Conservation (phyloP, 2,329 filamentous ascomycete genomes). For the Exophiala xenobiotica region DNA sequence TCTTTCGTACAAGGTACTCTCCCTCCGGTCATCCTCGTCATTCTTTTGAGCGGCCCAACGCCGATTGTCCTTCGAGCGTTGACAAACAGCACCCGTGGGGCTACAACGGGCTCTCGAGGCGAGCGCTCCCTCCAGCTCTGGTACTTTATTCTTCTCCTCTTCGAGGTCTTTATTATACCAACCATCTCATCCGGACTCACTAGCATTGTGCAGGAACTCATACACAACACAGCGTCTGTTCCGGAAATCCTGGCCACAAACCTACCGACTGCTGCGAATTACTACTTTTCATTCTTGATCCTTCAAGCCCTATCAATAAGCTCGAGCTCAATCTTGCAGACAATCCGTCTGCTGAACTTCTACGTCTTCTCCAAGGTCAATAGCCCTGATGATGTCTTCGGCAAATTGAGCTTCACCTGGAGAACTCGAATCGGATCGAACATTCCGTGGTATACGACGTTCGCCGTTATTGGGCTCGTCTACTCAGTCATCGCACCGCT, state of each 20-base stretch:
- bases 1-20: constrained; percentile 31
- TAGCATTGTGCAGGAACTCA: constrained; percentile 31
- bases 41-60: constrained; percentile 28
- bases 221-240: constrained; percentile 24
- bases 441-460: constrained; percentile 23
- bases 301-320: constrained; percentile 26
- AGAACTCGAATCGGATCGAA: constrained; percentile 21
- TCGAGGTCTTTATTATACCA: constrained; percentile 31
- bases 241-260: constrained; percentile 30
- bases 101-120: constrained; percentile 24
- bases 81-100: constrained; percentile 18
- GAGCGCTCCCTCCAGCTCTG: constrained; percentile 31
- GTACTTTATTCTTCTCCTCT: constrained; percentile 31
- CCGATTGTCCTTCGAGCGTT: constrained; percentile 24
- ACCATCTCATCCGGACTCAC: constrained; percentile 32
- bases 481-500: constrained; percentile 21
- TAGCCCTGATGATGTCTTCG: constrained; percentile 14
- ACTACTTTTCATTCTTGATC: constrained; percentile 33
- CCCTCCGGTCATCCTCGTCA: constrained; percentile 30
- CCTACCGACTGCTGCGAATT: constrained; percentile 31
- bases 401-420: constrained; percentile 20
- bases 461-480: constrained; percentile 20
- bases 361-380: constrained; percentile 14
- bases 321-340: constrained; percentile 20
- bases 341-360: constrained; percentile 19